Conservation (phyloP, 805 yeast genomes). For the Jamesozyma jinghongensis region DNA sequence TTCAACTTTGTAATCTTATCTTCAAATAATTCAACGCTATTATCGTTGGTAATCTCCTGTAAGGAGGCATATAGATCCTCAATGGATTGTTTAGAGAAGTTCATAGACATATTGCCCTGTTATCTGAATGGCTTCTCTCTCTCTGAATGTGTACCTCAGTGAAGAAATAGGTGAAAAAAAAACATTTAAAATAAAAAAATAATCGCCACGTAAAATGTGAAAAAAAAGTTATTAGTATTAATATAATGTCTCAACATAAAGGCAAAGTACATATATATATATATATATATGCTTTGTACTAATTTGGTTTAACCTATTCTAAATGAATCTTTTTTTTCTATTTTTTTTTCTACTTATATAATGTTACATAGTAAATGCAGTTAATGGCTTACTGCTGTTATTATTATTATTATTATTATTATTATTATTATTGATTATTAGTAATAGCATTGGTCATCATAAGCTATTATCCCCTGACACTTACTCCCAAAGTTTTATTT, state of each 20-base stretch:
- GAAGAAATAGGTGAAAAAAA: too few relatives aligned
- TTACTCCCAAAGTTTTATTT: background rate
- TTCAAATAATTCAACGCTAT: slow-evolving; percentile 33
- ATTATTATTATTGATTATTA: too few relatives aligned
- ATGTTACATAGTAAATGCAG: slow-evolving; percentile 12
- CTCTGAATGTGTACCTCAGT: too few relatives aligned
- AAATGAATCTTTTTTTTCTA: background rate
- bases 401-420: too few relatives aligned
- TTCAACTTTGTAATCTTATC: slow-evolving; percentile 35
- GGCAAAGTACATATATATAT: too few relatives aligned
- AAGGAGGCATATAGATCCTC: slow-evolving; percentile 18
- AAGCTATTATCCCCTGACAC: background rate
- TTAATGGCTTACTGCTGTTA: slow-evolving; percentile 6
- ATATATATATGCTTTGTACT: too few relatives aligned
- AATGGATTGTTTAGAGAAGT: slow-evolving; percentile 7
- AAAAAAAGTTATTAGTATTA: too few relatives aligned
- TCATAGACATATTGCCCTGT: slow-evolving; percentile 1
- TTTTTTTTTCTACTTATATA: slow-evolving; percentile 3
- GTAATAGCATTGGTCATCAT: too few relatives aligned
- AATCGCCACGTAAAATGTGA: too few relatives aligned
- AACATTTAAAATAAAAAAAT: too few relatives aligned
- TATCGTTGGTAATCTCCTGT: slow-evolving; percentile 15
- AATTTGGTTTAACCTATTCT: background rate
- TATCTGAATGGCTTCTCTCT: too few relatives aligned
- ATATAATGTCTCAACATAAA: too few relatives aligned